phyloP scores from a whole-genome alignment of 2,329 filamentous ascomycete species.

The Endocalyx cinctus region DNA sequence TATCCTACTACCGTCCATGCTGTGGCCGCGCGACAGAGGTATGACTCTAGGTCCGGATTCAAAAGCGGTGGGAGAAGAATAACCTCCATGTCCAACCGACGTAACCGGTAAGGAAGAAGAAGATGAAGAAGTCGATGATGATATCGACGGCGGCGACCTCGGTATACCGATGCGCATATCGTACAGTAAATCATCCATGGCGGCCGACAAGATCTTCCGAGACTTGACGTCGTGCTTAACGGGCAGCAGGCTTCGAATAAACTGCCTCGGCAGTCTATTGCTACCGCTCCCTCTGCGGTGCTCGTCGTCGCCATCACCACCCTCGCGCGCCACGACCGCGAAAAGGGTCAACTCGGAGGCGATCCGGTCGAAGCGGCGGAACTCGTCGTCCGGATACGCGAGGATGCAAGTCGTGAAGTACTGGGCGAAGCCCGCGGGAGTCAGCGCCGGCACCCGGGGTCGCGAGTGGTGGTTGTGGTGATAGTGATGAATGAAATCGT shows the following conservation, averaged over 20 bases:
- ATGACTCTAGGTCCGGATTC: too few relatives aligned
- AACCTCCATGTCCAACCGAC: too few relatives aligned
- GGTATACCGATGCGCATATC: too few relatives aligned
- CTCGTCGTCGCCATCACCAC: constrained; percentile 63
- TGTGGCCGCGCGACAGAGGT: too few relatives aligned
- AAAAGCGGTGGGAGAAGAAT: too few relatives aligned
- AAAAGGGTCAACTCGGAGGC: constrained; percentile 58
- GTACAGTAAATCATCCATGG: constrained; percentile 41
- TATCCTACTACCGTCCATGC: too few relatives aligned
- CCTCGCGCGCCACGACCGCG: constrained; percentile 29
- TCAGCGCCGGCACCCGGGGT: constrained; percentile 61
- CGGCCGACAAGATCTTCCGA: constrained; percentile 56
- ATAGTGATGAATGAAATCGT: constrained; percentile 1
- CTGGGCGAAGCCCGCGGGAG: constrained; percentile 60
- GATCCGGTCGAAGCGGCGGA: constrained; percentile 62
- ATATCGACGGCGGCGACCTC: too few relatives aligned
- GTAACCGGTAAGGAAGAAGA: too few relatives aligned
- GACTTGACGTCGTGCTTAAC: constrained; percentile 49
- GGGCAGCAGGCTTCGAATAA: constrained; percentile 71
- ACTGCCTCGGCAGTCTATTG: constrained; percentile 74
- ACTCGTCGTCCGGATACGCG: constrained; percentile 73
- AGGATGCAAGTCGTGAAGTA: constrained; percentile 72
- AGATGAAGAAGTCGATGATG: constrained; percentile 5
- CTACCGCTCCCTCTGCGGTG: too few relatives aligned
- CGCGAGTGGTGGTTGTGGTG: constrained; percentile 38